Evolutionary conservation across 2,329 filamentous ascomycete species (phyloP).

Genomic region (Biscogniauxia sp.): DNA sequence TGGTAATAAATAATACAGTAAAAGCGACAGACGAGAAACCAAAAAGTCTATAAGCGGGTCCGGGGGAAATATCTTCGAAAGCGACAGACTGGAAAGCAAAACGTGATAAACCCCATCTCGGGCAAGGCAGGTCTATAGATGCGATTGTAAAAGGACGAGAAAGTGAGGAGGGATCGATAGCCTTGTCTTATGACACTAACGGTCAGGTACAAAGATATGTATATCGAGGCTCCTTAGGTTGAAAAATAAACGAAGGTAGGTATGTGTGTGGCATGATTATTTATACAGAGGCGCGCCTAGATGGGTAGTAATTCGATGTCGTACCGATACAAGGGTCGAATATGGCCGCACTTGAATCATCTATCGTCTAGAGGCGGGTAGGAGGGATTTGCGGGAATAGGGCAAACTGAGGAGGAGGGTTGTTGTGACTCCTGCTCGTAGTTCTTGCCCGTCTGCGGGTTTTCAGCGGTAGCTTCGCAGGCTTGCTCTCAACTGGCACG

Average conservation of each 20-base stretch:
- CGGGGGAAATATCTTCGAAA: background rate
- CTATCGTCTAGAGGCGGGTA: background rate
- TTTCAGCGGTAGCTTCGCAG: constrained; percentile 20
- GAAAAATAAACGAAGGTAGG: background rate
- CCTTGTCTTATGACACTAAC: background rate
- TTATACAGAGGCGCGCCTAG: background rate
- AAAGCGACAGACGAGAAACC: background rate
- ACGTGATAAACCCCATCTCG: background rate
- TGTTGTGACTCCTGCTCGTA: constrained; percentile 30
- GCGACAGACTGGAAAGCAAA: background rate
- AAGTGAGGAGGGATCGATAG: background rate
- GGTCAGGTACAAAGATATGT: background rate
- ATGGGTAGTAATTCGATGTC: background rate
- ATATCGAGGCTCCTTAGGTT: background rate
- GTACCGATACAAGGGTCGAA: background rate
- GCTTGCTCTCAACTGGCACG: constrained; percentile 12
- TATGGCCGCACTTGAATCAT: background rate
- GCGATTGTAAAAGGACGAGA: background rate
- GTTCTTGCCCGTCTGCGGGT: constrained; percentile 33
- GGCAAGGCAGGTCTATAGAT: background rate
- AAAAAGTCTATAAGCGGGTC: background rate
- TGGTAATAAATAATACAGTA: background rate
- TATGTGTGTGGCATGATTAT: background rate
- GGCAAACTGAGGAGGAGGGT: constrained; percentile 27
- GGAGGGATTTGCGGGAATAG: constrained; percentile 28